Evolutionary conservation across 495 filamentous ascomycete genomes (phyloP), one percentile per base, ranked within the genome.

Genomic region (Lindgomyces ingoldianus): DNA sequence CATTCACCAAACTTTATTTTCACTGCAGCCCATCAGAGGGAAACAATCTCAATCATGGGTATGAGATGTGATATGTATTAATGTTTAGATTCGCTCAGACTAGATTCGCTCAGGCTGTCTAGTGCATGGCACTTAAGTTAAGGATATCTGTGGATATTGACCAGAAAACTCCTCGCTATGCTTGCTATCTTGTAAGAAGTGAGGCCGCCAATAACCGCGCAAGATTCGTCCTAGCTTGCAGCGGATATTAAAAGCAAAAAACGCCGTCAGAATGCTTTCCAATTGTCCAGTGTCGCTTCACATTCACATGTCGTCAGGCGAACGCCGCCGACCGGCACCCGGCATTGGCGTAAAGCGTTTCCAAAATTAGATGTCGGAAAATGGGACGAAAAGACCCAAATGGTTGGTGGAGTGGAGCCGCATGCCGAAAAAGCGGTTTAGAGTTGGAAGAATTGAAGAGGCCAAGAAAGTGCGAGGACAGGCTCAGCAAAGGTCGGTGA

Each of bases 121-220:
- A 14, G 33, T 14, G 33, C 6, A 39, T 39, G 14, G 14, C 33
- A 6, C 33, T 22, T 6, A 42, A 2, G 14, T 22, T 26, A 56
- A 36, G 36, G 14, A 47, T 24, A 26, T 45, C 4, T 29, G 9
- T n/a, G n/a, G 11, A 36, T 16, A 33, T 9, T n/a, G 30, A 29
- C 29, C 29, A 41, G 51, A 36, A 60, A 60, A 47, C 58, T 42
- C 58, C 58, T 41, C 58, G 58, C 58, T 61, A 61, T 61, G 58
- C 58, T 33, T 29, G 48, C 42, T 42, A 60, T 51, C 46, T 26
- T 12, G 41, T 12, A 47, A 27, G 2, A 57, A 27, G 41, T 14
- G 9, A n/a, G 25, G 22, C 41, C 57, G 21, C 46, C 57, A 29
- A 60, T 24, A 22, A 50, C 11, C 6, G 14, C 36, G 21, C 27